phyloP scores from a whole-genome alignment of 2,329 filamentous ascomycete genomes.

The Emericellopsis atlantica region DNA sequence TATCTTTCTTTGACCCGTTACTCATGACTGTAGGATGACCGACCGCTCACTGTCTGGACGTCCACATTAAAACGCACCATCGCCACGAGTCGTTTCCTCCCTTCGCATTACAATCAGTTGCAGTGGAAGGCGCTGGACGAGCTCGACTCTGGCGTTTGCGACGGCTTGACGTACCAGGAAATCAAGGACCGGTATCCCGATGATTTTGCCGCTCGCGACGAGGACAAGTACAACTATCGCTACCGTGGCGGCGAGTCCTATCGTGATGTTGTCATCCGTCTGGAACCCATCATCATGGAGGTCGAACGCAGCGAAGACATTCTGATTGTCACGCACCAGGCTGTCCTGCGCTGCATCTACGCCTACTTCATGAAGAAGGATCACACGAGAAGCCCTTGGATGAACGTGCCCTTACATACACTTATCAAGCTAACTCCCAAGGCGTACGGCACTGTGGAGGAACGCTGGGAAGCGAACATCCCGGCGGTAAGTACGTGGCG shows the following conservation, averaged over 20 bases:
- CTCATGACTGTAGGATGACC: constrained; percentile 33
- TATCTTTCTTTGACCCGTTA: constrained; percentile 12
- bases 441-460: constrained; percentile 86
- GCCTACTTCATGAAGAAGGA: constrained; percentile 98
- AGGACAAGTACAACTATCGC: constrained; percentile 99
- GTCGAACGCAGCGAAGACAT: constrained; percentile 93
- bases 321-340: constrained; percentile 95
- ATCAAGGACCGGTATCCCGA: constrained; percentile 87
- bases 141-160: constrained; percentile 90
- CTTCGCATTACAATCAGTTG: constrained; percentile 75
- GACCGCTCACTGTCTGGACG: constrained; percentile 49
- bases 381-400: constrained; percentile 89
- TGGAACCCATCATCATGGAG: constrained; percentile 99
- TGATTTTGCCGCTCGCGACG: constrained; percentile 88
- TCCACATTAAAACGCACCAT: constrained; percentile 69
- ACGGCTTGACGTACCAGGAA: constrained; percentile 90
- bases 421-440: constrained; percentile 92
- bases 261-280: constrained; percentile 90
- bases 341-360: constrained; percentile 92
- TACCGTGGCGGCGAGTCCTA: constrained; percentile 94
- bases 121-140: constrained; percentile 99
- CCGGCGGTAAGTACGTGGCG: constrained; percentile 94
- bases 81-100: constrained; percentile 75
- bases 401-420: constrained; percentile 94
- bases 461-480: constrained; percentile 80